Evolutionary conservation across 768 basidiomycete genomes (phyloP), one percentile per base, ranked within the genome.

Genomic region (Pisolithus marmoratus): DNA sequence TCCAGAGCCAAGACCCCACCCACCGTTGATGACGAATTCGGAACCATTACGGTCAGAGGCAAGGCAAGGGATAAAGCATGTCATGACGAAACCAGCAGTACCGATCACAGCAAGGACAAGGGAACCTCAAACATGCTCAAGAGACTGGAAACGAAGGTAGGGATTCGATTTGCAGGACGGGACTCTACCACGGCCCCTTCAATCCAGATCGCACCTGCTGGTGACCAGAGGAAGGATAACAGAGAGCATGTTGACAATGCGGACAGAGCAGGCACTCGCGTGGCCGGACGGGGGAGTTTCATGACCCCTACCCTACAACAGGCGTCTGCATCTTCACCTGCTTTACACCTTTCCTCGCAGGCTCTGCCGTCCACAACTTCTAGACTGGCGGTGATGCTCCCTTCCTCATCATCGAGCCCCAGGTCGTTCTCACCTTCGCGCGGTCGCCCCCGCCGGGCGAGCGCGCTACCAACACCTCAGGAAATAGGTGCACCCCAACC

Each of bases 281-380:
- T 71, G 54, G 76, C 80, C 45, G 82, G 81, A 46, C 75, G 74
- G 62, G 76, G 79, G 46, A 77, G 74, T 63, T 88, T 80, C 70
- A 70, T 77, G 54, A 75, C 81, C 41, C 86, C 86, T 41, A 86
- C 85, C 36, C 68, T 88, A 54, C 77, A 81, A 50, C 78, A 77
- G 54, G 87, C 79, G 37, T 86, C 88, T 44, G 76, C 85, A 74
- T 90, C 87, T 51, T 87, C 86, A 20, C 87, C 88, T 49, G 77
- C 83, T 26, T 67, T 90, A 41, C 83, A 85, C 60, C 74, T 84
- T 50, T 79, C 79, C 47, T 81, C 82, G 24, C 76, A 79, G 67
- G 71, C 78, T 31, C 60, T 75, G 47, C 76, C 78, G 47, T 79
- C 82, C 34, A 74, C 78, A n/a, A 76, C 72, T 61, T 76, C 78